A percentile compares a stretch with the other conserved stretches of the same genome.
phyloP scores from a whole-genome alignment of 345 rosid species.

The Physaria fendleri region DNA sequence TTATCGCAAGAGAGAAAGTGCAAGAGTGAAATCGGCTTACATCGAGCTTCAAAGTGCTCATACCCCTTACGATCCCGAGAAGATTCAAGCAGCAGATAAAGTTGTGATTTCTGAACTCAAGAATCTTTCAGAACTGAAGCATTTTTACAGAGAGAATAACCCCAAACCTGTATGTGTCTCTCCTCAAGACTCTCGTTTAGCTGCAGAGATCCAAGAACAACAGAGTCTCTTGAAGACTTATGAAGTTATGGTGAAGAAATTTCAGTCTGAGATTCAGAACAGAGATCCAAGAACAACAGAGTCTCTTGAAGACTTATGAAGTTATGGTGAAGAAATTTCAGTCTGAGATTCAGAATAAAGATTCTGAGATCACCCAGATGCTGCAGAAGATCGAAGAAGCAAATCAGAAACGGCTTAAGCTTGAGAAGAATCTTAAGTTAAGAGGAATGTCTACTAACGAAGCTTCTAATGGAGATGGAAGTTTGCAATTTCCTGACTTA shows the following conservation, averaged over 20 bases:
- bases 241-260: slow-evolving; percentile 85
- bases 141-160: slow-evolving; percentile 63
- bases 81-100: slow-evolving; percentile 80
- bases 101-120: slow-evolving; percentile 73
- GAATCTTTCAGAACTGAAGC: slow-evolving; percentile 72
- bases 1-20: no score
- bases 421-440: slow-evolving; percentile 78
- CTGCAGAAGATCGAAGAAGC: slow-evolving; percentile 73
- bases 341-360: slow-evolving; percentile 84
- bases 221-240: slow-evolving; percentile 79
- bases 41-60: slow-evolving; percentile 81
- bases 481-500: slow-evolving; percentile 40
- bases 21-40: slow-evolving; percentile 80
- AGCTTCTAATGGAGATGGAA: slow-evolving; percentile 38
- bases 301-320: slow-evolving; percentile 76
- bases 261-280: slow-evolving; percentile 83
- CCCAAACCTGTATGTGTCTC: slow-evolving; percentile 67
- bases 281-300: slow-evolving; percentile 85
- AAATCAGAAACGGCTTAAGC: slow-evolving; percentile 56
- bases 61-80: slow-evolving; percentile 80
- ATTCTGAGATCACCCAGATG: slow-evolving; percentile 68
- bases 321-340: slow-evolving; percentile 89
- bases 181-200: slow-evolving; percentile 83
- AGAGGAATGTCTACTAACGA: slow-evolving; percentile 69
- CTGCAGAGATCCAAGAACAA: slow-evolving; percentile 89